Evolutionary conservation across 805 yeast genomes (phyloP), one percentile per base, ranked within the genome.

Genomic region (Teunomyces aglyptinius): DNA sequence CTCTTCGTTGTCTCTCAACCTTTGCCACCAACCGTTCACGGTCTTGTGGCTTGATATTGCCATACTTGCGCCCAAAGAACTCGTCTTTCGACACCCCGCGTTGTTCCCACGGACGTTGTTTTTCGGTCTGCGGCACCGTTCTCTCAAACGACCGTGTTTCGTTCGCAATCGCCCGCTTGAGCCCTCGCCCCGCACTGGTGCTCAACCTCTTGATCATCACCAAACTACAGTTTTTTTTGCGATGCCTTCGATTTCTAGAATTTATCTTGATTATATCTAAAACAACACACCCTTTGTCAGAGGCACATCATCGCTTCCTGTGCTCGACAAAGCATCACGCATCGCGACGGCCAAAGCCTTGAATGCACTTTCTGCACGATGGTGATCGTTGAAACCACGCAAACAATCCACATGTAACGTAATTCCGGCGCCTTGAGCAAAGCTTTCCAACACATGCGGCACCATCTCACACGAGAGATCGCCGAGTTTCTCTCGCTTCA

Each of bases 341-440:
- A 94, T 75, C 3, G 99, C 99, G 16, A 94, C 75, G 0, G 99
- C 99, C 53, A 92, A 72, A 0, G 98, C 97, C 70, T 94, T 94
- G 72, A 94, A 94, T 0, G 99, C 98, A 63, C 89, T 80, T 68
- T 94, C 99, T 35, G 96, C 88, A 52, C 97, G 76, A 70, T 94
- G 99, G 67, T 94, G 99, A 67, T 94, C 99, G 66, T 94, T 94
- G 65, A 80, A 81, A 0, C 99, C 99, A 55, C 97, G 77, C 48
- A 94, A 62, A 65, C 96, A 89, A 68, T 94, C 99, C 29, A 94
- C 96, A 61, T 94, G 99, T 60, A 94, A 61, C 1, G 99, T 94
- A 45, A 94, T 78, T 49, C 86, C 85, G 1, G 97, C 96, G 34
- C 87, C 88, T 58, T 86, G 89, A 3, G 98, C 97, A 73, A 94